Conservation (phyloP, 257 asterid genomes). For the Scutellaria barbata region DNA sequence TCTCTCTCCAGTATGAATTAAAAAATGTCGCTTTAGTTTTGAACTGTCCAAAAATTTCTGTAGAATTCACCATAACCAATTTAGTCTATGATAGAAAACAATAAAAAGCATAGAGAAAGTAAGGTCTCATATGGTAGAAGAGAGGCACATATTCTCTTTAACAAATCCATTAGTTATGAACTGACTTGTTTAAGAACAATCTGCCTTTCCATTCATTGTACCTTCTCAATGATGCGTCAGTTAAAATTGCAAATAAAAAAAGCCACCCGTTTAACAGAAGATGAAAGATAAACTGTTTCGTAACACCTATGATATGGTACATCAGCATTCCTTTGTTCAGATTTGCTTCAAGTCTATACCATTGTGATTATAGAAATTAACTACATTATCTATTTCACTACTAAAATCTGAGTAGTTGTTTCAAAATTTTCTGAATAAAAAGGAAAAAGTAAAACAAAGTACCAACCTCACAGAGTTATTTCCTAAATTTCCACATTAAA, state of each 20-base stretch:
- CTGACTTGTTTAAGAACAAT: background rate
- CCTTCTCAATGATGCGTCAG: background rate
- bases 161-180: background rate
- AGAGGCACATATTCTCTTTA: slow-evolving; percentile 6
- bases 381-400: background rate
- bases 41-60: slow-evolving; percentile 99
- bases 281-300: background rate
- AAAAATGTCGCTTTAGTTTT: slow-evolving; percentile 91
- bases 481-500: background rate
- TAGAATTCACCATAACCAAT: slow-evolving; percentile 40
- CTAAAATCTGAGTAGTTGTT: background rate
- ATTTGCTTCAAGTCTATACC: background rate
- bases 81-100: slow-evolving; percentile 23
- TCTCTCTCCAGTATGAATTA: slow-evolving; percentile 97
- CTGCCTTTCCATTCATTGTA: background rate
- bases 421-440: background rate
- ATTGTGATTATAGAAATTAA: background rate
- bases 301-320: background rate
- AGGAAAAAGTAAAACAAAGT: background rate
- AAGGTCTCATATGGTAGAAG: slow-evolving; percentile 14
- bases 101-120: background rate
- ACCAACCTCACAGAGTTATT: background rate
- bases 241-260: background rate
- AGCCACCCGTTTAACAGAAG: background rate
- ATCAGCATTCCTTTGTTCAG: background rate